These are phyloP conservation scores for Larix kaempferi DNA, from an alignment of 75 land plant genomes.

Conservation along the genomic window DNA sequence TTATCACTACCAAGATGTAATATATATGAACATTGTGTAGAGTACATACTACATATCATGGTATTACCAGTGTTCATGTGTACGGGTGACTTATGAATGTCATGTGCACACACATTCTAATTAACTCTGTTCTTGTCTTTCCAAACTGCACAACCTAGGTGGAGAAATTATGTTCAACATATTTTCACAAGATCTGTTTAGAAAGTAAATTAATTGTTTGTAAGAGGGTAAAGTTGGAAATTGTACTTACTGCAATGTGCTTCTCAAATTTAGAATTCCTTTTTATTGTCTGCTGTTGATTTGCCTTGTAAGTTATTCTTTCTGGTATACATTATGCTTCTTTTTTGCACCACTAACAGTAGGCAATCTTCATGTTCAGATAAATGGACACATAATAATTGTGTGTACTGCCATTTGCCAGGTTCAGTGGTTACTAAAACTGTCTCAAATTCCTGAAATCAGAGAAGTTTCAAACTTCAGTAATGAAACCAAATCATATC, in stretches of 20 bases:
- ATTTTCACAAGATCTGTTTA: background rate
- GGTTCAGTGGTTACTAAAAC: slow-evolving; percentile 86
- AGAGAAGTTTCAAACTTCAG: slow-evolving; percentile 82
- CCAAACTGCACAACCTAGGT: no score
- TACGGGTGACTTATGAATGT: no score
- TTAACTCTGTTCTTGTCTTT: no score
- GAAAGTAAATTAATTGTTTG: background rate
- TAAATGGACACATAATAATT: background rate
- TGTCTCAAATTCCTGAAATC: slow-evolving; percentile 72
- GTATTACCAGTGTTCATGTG: no score
- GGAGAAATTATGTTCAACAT: no score
- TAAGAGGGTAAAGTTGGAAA: background rate
- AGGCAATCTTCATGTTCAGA: background rate
- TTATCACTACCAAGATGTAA: no score
- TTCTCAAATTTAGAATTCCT: background rate
- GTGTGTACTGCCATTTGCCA: slow-evolving; percentile 12
- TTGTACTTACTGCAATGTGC: background rate
- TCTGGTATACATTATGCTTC: background rate
- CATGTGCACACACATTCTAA: no score
- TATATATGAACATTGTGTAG: no score
- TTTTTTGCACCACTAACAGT: background rate
- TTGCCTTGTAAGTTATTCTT: background rate
- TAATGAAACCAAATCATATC: slow-evolving; percentile 45
- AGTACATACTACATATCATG: no score
- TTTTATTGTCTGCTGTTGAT: background rate